Percentiles rank a stretch among this genome's conserved stretches.
phyloP scores from a whole-genome alignment of 352 stramenopile species.

The Pythium biforme region DNA sequence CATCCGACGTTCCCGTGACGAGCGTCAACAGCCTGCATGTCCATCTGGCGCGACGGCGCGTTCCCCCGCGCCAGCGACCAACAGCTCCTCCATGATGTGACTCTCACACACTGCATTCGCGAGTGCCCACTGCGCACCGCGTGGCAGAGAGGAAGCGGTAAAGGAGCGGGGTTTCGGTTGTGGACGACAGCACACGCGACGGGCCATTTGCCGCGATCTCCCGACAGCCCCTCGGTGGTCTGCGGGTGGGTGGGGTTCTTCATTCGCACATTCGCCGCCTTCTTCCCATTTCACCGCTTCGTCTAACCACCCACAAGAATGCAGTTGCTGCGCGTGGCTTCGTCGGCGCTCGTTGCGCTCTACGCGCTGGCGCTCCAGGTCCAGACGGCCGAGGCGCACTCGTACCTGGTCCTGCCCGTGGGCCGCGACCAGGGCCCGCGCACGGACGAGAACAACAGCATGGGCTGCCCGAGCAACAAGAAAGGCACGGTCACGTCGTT shows the following conservation, averaged over 20 bases:
- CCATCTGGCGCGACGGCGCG: neutral
- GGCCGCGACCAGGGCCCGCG: constrained; percentile 6
- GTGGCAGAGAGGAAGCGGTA: neutral
- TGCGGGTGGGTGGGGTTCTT: too few species aligned
- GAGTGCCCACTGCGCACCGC: too few species aligned
- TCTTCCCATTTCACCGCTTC: too few species aligned
- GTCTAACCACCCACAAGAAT: neutral
- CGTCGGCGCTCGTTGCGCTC: neutral
- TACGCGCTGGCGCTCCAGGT: neutral
- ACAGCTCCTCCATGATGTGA: neutral
- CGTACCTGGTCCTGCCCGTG: constrained; percentile 14
- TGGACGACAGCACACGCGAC: neutral
- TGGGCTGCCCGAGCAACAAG: constrained; percentile 20
- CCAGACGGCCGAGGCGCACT: neutral
- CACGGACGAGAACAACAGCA: constrained; percentile 3
- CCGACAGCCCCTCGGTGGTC: too few species aligned
- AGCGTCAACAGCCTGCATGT: neutral
- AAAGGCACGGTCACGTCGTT: constrained; percentile 23
- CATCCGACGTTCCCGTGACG: too few species aligned
- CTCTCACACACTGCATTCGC: too few species aligned
- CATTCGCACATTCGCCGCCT: too few species aligned
- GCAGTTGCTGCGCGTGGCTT: neutral
- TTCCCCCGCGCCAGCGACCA: too few species aligned
- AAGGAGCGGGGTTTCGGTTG: neutral
- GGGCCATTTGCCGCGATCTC: neutral